These are phyloP conservation scores for Mycena indigotica DNA, from an alignment of 768 basidiomycete species.

Conservation along the genomic window DNA sequence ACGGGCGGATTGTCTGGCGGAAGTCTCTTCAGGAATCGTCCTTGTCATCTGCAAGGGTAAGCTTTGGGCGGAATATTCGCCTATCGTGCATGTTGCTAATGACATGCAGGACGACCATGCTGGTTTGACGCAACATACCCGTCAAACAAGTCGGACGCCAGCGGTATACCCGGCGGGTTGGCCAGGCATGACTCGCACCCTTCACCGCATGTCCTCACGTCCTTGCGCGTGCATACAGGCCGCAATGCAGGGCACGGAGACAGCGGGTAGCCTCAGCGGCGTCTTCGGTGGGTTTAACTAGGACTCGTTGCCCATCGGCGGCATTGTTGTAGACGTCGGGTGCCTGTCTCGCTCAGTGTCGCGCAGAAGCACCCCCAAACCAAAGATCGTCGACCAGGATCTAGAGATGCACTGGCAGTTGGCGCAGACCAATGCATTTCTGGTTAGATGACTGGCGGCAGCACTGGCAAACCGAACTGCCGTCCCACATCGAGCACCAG, in stretches of 20 bases:
- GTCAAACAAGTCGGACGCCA: no score
- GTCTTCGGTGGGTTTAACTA: conserved; percentile 11
- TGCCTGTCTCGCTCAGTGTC: conserved; percentile 13
- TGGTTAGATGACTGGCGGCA: background rate
- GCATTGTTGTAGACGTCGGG: conserved; percentile 7
- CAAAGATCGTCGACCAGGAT: conserved; percentile 20
- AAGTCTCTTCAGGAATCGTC: no score
- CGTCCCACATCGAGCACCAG: conserved; percentile 22
- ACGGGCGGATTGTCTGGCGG: no score
- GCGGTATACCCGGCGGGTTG: no score
- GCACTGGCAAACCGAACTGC: conserved; percentile 19
- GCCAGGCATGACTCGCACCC: no score
- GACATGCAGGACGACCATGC: no score
- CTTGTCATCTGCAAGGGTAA: no score
- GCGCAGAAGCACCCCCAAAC: conserved; percentile 13
- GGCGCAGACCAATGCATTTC: conserved; percentile 8
- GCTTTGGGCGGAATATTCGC: no score
- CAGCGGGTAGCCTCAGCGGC: background rate
- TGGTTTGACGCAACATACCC: no score
- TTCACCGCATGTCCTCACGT: no score
- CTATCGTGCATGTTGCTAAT: no score
- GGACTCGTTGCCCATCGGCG: background rate
- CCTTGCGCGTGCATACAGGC: no score
- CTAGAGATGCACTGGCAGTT: conserved; percentile 9
- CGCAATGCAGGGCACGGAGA: conserved; percentile 13